A percentile compares a stretch with the other conserved stretches of the same genome.
These are phyloP conservation scores for Bretziella fagacearum DNA, from an alignment of 2,329 filamentous ascomycete species.

Conservation along the genomic window DNA sequence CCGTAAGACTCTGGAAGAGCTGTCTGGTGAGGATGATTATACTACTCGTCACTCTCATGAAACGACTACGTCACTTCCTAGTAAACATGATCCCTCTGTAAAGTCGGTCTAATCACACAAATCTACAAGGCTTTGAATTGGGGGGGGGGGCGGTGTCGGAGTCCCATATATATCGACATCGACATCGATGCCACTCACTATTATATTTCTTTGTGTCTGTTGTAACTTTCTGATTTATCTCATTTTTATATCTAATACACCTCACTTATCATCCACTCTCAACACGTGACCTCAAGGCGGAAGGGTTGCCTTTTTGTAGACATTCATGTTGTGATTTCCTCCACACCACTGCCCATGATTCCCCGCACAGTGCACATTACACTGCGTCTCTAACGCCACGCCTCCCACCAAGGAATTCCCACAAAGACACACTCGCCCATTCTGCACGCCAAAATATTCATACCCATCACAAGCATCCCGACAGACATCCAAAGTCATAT, in stretches of 20 bases:
- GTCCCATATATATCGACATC: no score
- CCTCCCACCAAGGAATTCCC: slow-evolving; percentile 7
- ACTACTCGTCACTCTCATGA: slow-evolving; percentile 9
- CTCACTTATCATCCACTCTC: no score
- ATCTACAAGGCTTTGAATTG: background rate
- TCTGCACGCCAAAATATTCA: slow-evolving; percentile 9
- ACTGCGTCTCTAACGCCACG: slow-evolving; percentile 1
- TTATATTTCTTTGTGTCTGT: background rate
- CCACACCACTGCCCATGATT: slow-evolving; percentile 6
- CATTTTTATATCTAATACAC: background rate
- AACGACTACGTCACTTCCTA: background rate
- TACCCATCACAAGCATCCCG: background rate
- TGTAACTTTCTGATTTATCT: background rate
- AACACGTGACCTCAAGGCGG: background rate
- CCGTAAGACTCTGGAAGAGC: slow-evolving; percentile 29
- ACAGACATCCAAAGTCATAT: slow-evolving; percentile 8
- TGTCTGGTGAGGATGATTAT: slow-evolving; percentile 11
- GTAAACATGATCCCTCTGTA: background rate
- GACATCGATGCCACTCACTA: no score
- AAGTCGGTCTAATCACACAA: background rate
- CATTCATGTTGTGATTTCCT: slow-evolving; percentile 1
- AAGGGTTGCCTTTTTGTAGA: slow-evolving; percentile 12
- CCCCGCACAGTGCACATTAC: slow-evolving; percentile 7
- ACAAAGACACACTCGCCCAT: slow-evolving; percentile 5
- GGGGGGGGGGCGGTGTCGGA: background rate